Percentiles rank a stretch among this genome's conserved stretches.
phyloP scores from a whole-genome alignment of 768 basidiomycete genomes.

The Suillus subluteus region DNA sequence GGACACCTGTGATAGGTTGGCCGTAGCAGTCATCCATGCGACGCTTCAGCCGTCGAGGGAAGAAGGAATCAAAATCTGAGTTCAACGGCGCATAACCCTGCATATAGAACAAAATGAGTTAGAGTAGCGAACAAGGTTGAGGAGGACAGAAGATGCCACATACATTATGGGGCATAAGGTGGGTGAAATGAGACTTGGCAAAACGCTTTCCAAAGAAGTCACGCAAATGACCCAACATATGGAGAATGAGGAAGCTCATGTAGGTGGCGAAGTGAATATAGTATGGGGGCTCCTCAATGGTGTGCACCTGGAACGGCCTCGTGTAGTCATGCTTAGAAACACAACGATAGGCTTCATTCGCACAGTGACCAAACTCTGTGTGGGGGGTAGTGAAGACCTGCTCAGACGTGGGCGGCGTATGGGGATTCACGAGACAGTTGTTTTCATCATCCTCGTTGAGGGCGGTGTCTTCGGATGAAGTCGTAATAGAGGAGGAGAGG shows the following conservation, averaged over 20 bases:
- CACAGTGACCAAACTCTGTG: not conserved
- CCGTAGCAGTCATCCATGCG: not conserved
- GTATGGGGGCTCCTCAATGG: not conserved
- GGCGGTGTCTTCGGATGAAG: not conserved
- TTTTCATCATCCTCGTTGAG: not conserved
- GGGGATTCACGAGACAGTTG: not conserved
- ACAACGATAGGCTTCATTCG: not conserved
- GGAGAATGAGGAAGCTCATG: not conserved
- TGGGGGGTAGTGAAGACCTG: not conserved
- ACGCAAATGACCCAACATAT: not conserved
- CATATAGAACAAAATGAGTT: not conserved
- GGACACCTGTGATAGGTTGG: not conserved
- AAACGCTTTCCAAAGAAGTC: not conserved
- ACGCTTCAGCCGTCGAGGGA: not conserved
- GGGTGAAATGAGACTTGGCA: not conserved
- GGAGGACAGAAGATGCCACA: not conserved
- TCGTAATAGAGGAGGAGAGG: not conserved
- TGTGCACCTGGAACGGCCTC: not conserved
- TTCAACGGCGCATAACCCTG: not conserved
- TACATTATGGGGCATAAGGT: not conserved
- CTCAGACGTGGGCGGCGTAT: not conserved
- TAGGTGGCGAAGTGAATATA: not conserved
- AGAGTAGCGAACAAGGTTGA: not conserved
- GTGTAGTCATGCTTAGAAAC: slow-evolving; percentile 1
- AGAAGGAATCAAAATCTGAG: not conserved